Conservation (phyloP, 2,329 filamentous ascomycete species). For the Drechslerella coelobrocha region DNA sequence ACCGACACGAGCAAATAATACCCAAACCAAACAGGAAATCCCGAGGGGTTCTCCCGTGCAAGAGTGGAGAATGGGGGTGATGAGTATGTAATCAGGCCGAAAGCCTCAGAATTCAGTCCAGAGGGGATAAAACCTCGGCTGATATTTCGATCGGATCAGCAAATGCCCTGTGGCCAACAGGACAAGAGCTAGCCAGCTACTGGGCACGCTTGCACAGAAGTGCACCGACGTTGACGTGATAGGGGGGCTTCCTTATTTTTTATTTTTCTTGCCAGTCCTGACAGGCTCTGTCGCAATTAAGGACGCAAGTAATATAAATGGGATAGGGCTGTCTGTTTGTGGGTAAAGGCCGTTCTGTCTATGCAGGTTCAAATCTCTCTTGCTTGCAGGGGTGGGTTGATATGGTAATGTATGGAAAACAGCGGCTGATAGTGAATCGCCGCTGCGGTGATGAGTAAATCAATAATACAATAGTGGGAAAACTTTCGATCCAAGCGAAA, state of each 20-base stretch:
- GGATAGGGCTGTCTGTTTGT: neutral
- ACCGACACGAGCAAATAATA: constrained; percentile 25
- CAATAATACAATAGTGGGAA: neutral
- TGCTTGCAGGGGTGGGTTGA: neutral
- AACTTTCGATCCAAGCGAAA: neutral
- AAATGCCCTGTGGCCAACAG: neutral
- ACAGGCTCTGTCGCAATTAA: neutral
- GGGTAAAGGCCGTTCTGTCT: neutral
- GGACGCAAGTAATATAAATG: neutral
- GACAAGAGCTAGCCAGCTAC: neutral
- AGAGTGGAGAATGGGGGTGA: neutral
- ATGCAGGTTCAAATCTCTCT: neutral
- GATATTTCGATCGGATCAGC: neutral
- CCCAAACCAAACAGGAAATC: neutral
- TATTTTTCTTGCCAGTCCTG: neutral
- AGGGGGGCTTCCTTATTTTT: neutral
- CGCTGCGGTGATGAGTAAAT: constrained; percentile 2
- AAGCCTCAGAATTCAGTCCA: neutral
- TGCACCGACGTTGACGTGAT: constrained; percentile 1
- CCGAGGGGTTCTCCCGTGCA: constrained; percentile 1
- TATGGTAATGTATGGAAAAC: neutral
- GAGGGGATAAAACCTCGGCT: constrained; percentile 2
- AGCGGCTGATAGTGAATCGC: neutral
- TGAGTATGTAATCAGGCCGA: constrained; percentile 11
- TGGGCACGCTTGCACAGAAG: neutral